A percentile compares a stretch with the other conserved stretches of the same genome.
Conservation (phyloP, 192 early-diverging fungal genomes). For the Cladochytrium replicatum region DNA sequence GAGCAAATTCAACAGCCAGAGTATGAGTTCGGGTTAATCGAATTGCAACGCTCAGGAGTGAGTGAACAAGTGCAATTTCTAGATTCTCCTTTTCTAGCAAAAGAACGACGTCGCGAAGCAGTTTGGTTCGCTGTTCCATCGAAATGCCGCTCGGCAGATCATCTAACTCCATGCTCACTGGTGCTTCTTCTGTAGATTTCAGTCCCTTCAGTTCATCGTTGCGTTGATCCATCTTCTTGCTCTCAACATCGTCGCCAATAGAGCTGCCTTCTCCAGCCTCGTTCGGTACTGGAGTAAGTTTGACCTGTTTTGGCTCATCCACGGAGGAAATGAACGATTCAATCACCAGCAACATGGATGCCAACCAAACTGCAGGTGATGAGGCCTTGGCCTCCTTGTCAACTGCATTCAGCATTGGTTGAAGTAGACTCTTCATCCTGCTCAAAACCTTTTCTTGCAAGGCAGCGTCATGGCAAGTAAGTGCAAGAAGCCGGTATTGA, state of each 20-base stretch:
- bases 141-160: slow-evolving; percentile 7
- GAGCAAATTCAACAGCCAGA: slow-evolving; percentile 57
- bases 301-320: slow-evolving; percentile 46
- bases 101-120: slow-evolving; percentile 17
- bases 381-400: slow-evolving; percentile 14
- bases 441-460: slow-evolving; percentile 39
- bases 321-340: slow-evolving; percentile 51
- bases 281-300: background rate
- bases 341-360: slow-evolving; percentile 50
- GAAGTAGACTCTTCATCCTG: slow-evolving; percentile 10
- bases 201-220: no score
- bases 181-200: no score
- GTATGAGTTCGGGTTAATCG: slow-evolving; percentile 65
- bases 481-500: slow-evolving; percentile 47
- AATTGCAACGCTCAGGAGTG: slow-evolving; percentile 68
- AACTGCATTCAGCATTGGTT: slow-evolving; percentile 1
- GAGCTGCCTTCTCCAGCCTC: background rate
- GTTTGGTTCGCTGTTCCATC: slow-evolving; percentile 4
- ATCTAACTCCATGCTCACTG: background rate
- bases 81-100: slow-evolving; percentile 16
- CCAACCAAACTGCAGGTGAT: slow-evolving; percentile 31
- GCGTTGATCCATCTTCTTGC: no score
- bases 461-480: slow-evolving; percentile 44
- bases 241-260: no score
- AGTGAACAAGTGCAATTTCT: slow-evolving; percentile 45